These are phyloP conservation scores for Pseudisothecium myosuroides DNA, from an alignment of 225 moss, liverwort and hornwort species.

Conservation along the genomic window DNA sequence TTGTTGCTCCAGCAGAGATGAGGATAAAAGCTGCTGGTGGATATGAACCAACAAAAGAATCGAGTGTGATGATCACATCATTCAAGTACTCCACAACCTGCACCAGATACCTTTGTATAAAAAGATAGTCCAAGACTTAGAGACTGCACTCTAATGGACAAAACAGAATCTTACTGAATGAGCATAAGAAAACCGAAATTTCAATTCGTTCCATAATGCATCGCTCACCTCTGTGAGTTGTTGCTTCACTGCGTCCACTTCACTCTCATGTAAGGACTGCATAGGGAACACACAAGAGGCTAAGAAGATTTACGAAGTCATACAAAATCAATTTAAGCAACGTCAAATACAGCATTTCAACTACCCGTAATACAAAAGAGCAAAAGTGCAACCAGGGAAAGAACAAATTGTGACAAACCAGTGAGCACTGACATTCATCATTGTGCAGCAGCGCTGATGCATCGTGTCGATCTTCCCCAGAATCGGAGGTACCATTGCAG, in stretches of 20 bases:
- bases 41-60: conserved; percentile 71
- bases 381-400: background rate
- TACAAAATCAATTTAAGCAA: background rate
- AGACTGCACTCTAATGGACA: background rate
- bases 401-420: background rate
- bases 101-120: background rate
- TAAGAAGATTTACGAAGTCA: background rate
- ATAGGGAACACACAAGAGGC: background rate
- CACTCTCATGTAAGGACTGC: conserved; percentile 26
- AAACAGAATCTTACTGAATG: background rate
- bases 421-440: conserved; percentile 40
- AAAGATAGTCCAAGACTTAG: background rate
- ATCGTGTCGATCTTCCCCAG: conserved; percentile 55
- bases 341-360: background rate
- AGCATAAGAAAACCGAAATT: background rate
- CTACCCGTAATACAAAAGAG: background rate
- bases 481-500: conserved; percentile 50
- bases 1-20: conserved; percentile 56
- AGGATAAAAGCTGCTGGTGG: conserved; percentile 67
- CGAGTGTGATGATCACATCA: conserved; percentile 76
- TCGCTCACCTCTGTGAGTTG: conserved; percentile 39
- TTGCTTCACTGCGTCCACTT: conserved; percentile 10
- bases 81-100: conserved; percentile 88
- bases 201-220: background rate
- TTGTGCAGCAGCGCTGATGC: conserved; percentile 61